Evolutionary conservation across 768 basidiomycete genomes (phyloP).

Genomic region (Nidularia pulvinata): DNA sequence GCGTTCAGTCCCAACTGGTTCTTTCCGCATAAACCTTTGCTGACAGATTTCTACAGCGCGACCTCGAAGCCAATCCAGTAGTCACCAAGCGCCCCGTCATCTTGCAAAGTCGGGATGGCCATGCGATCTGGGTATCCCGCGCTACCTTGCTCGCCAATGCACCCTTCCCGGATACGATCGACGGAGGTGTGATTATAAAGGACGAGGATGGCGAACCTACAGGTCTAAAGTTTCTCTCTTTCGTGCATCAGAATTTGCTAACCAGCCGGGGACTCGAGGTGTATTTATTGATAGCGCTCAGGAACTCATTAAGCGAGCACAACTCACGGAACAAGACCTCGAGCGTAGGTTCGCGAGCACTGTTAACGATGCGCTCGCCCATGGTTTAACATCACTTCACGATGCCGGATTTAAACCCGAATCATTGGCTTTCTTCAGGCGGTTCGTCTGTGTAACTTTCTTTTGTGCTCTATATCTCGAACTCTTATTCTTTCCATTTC

Average conservation of each 20-base stretch:
- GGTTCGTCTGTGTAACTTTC: conserved; percentile 30
- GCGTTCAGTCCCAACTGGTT: too few relatives aligned
- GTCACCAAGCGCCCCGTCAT: conserved; percentile 71
- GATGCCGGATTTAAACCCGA: conserved; percentile 76
- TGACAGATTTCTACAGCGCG: conserved; percentile 39
- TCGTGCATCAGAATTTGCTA: too few relatives aligned
- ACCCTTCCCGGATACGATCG: conserved; percentile 66
- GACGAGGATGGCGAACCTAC: conserved; percentile 68
- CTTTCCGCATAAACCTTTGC: neutral
- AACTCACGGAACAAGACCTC: conserved; percentile 63
- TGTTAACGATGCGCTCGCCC: conserved; percentile 63
- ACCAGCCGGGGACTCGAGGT: conserved; percentile 32
- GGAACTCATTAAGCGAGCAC: conserved; percentile 62
- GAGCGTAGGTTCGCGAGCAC: conserved; percentile 59
- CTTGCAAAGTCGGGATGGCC: conserved; percentile 85
- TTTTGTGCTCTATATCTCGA: neutral
- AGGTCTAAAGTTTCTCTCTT: conserved; percentile 33
- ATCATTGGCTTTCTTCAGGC: conserved; percentile 75
- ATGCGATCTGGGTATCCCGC: conserved; percentile 85
- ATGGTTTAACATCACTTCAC: conserved; percentile 83
- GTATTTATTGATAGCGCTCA: conserved; percentile 89
- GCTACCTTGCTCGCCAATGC: conserved; percentile 55
- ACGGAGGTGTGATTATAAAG: conserved; percentile 81
- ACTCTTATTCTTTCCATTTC: neutral
- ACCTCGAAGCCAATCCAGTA: conserved; percentile 70